Percentiles rank a stretch among this genome's conserved stretches.
phyloP scores from a whole-genome alignment of 495 filamentous ascomycete species.

The Xylaria sp. region DNA sequence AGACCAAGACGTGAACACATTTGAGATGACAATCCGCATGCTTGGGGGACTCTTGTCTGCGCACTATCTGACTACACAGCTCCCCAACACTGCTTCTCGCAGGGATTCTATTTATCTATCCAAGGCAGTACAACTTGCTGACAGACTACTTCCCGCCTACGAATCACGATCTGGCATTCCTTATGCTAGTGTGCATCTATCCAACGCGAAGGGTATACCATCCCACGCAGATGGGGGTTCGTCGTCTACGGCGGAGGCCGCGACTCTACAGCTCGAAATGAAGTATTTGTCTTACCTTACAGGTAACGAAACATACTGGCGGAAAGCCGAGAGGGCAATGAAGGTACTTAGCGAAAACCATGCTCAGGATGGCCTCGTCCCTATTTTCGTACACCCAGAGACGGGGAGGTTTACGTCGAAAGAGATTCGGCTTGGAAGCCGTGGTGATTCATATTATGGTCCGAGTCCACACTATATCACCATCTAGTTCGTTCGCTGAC shows the following conservation, averaged over 20 bases:
- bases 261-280: conserved; percentile 79
- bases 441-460: conserved; percentile 79
- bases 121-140: conserved; percentile 76
- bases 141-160: conserved; percentile 74
- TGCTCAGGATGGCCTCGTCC: conserved; percentile 72
- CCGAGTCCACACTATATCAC: conserved; percentile 6
- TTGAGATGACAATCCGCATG: conserved; percentile 86
- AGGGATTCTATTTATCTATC: conserved; percentile 74
- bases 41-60: conserved; percentile 79
- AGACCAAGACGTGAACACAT: conserved; percentile 79
- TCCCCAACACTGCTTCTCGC: conserved; percentile 41
- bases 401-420: conserved; percentile 69
- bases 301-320: conserved; percentile 77
- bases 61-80: conserved; percentile 67
- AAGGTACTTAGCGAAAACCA: conserved; percentile 70
- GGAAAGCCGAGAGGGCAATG: conserved; percentile 76
- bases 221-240: conserved; percentile 75
- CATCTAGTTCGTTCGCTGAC: conserved; percentile 22
- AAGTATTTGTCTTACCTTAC: conserved; percentile 82
- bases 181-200: conserved; percentile 78
- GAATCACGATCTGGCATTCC: conserved; percentile 74
- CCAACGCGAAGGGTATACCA: conserved; percentile 63
- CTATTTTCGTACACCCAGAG: conserved; percentile 75
- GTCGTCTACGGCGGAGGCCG: conserved; percentile 77
- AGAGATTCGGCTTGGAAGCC: conserved; percentile 77